Base-by-base conservation (phyloP, 192 early-diverging fungal genomes). In the Umbelopsis ramanniana region DNA sequence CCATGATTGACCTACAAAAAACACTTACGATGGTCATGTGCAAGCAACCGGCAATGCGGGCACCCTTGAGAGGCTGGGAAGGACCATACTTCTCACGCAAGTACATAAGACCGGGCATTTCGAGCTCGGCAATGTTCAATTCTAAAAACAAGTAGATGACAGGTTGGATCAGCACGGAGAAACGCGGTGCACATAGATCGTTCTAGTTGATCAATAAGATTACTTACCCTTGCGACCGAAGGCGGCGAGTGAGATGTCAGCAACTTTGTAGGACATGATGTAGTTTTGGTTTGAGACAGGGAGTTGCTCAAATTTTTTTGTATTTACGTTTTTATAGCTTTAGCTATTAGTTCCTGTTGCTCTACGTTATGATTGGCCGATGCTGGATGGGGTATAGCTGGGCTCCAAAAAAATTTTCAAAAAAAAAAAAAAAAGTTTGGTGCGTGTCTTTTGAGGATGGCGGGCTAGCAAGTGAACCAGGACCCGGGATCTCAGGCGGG, bases 61-160 rank as follows among this genome's bases (percentile, higher is more conserved):
- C 94, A 84, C 96, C 97, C 82, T 90, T 88, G 76, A 98, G 91
- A 70, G 95, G 91, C 86, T 97, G 90, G 60, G 81, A 63, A 66
- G 93, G 87, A 52, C 93, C 94, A 87, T 97, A 99, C 90, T 96
- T 96, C 74, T 85, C 76, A 84, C 96, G 93, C 72, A 97, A 88
- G 77, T 87, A 83, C 92, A 99, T 97, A 76, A 99, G 91, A 78
- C 97, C 96, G 72, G 96, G 96, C 97, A 99, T 99, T 89, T 99
- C 97, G 83, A 94, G 93, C 89, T 99, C 96, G 69, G 94, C 94
- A 69, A 89, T 46, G 53, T 46, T 60, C 55, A 72, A 54, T 57
- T 72, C 46, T 46, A 72, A 50, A 71, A 53, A 67, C 66, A 70
- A 63, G 29, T 88, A 87, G 80, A 91, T 88, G 77, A 91, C 77